Evolutionary conservation across 345 rosid genomes (phyloP), one percentile per base, ranked within the genome.

Genomic region (Cardamine occulta): DNA sequence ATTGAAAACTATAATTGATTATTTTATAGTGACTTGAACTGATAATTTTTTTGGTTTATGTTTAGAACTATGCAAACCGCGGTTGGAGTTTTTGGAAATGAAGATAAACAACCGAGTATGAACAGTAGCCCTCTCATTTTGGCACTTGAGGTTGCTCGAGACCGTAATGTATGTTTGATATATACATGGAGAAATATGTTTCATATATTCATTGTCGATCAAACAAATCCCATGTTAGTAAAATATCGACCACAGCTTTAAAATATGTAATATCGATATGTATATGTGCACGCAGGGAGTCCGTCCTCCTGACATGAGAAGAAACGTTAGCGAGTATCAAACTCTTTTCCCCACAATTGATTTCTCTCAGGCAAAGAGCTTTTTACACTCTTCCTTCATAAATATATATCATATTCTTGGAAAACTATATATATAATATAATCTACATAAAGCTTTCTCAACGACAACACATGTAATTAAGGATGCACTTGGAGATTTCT

Each of bases 21-120:
- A 1, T 14, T 15, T 68, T 11, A 11, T 40, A 31, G 31, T 47
- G 21, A 13, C n/a, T 21, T 59, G n/a, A 7, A 53, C 48, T 28
- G 31, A 70, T 32, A 3, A 35, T 2, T 4, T 14, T 51, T 62
- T 18, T 1, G 51, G 31, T 62, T 49, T 45, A 34, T 26, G 14
- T 55, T 39, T 31, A 91, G 96, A 83, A 82, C 96, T 15, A 85
- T 91, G 95, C 91, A 91, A 77, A 91, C 97, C 6, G 90, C 96
- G 12, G 74, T 78, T 63, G 93, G 85, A 51, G 86, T 84, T 17
- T 91, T 91, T 54, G 91, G 90, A 37, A 29, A 75, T 49, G 85
- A 79, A 72, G 67, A 58, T 37, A 5, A 68, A 7, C 58, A 66
- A 1, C 48, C 62, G 44, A 63, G 63, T 49, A 81, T 45, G 37